These are phyloP conservation scores for Coniella vitis DNA, from an alignment of 2,329 filamentous ascomycete genomes.

Conservation along the genomic window DNA sequence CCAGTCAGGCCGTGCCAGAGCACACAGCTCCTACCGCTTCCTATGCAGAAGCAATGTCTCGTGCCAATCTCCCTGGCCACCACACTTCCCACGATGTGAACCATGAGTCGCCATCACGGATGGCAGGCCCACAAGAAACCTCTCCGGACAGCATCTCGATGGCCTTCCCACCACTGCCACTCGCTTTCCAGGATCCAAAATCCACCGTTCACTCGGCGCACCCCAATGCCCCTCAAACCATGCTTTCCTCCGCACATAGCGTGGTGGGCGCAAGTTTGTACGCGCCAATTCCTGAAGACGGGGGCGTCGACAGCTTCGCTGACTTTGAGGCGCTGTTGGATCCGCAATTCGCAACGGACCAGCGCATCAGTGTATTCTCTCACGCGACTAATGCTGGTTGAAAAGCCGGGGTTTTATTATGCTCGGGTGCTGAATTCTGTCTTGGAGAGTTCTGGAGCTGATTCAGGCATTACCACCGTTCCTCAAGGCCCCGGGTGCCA, in stretches of 20 bases:
- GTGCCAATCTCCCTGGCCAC: slow-evolving; percentile 26
- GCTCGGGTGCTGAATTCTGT: too few species aligned
- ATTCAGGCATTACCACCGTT: too few species aligned
- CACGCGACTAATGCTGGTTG: too few species aligned
- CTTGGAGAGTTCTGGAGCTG: too few species aligned
- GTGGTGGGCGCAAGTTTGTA: background rate
- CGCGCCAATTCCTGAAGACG: background rate
- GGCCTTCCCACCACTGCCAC: slow-evolving; percentile 27
- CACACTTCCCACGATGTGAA: background rate
- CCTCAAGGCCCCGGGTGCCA: too few species aligned
- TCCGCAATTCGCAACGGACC: background rate
- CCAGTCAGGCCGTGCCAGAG: too few species aligned
- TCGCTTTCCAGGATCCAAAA: slow-evolving; percentile 23
- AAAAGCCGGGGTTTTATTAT: too few species aligned
- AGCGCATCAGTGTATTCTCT: background rate
- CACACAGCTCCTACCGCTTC: too few species aligned
- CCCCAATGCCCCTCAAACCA: slow-evolving; percentile 18
- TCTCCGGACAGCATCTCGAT: slow-evolving; percentile 26
- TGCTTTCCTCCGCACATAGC: background rate
- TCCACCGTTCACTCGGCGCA: too few species aligned
- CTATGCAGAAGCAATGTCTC: too few species aligned
- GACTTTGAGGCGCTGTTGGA: background rate
- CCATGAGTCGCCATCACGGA: background rate
- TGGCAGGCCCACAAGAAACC: slow-evolving; percentile 2
- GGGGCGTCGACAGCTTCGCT: background rate